A percentile compares a stretch with the other conserved stretches of the same genome.
These are phyloP conservation scores for Glycine soja DNA, from an alignment of 306 rosid species.

Conservation along the genomic window DNA sequence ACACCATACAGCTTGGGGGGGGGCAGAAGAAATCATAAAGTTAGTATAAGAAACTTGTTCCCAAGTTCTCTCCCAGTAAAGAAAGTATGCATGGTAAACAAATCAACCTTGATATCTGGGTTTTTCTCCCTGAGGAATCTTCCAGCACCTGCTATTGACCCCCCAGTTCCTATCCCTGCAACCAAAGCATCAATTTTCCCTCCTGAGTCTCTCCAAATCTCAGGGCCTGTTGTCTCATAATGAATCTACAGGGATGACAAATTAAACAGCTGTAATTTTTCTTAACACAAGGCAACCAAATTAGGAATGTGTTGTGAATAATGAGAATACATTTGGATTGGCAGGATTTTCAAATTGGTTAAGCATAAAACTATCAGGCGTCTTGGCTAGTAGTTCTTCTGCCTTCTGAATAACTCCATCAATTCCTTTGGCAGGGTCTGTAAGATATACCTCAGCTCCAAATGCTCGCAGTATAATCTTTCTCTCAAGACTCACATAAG, in stretches of 20 bases:
- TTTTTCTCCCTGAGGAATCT: conserved; percentile 78
- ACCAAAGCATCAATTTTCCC: conserved; percentile 74
- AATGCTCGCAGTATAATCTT: conserved; percentile 71
- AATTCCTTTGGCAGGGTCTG: conserved; percentile 70
- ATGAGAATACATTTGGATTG: conserved; percentile 64
- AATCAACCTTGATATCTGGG: conserved; percentile 72
- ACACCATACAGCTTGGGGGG: conserved; percentile 68
- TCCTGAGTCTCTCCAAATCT: conserved; percentile 86
- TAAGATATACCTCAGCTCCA: conserved; percentile 77
- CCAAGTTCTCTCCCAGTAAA: conserved; percentile 23
- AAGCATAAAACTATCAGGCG: conserved; percentile 63
- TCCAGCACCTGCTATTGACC: conserved; percentile 76
- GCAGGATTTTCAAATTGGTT: conserved; percentile 73
- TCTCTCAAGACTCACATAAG: conserved; percentile 72
- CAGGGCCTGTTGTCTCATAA: conserved; percentile 91
- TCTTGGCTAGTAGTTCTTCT: conserved; percentile 60
- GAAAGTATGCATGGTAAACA: conserved; percentile 10
- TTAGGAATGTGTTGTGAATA: background rate
- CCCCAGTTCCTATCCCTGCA: conserved; percentile 88
- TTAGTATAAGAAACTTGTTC: conserved; percentile 14
- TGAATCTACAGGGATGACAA: conserved; percentile 61
- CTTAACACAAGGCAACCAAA: conserved; percentile 14
- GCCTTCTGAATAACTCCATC: conserved; percentile 62
- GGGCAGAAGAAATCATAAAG: background rate
- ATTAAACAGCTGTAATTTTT: background rate